These are phyloP conservation scores for Stachybotrys elegans DNA, from an alignment of 2,329 filamentous ascomycete species.

Conservation along the genomic window DNA sequence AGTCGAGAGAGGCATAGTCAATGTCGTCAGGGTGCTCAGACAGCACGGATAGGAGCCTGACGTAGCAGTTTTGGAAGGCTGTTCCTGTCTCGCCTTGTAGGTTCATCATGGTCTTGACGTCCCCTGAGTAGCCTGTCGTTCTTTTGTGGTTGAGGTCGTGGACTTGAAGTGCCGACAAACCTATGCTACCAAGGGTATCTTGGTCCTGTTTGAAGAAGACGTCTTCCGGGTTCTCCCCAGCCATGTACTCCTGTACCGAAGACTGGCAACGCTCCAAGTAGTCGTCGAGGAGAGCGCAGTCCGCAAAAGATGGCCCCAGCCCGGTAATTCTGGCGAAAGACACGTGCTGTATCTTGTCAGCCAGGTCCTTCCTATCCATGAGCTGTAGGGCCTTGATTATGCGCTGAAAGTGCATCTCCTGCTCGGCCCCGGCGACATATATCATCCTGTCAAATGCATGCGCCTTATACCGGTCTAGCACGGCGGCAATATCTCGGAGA, in stretches of 20 bases:
- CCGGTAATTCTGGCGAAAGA: conserved; percentile 42
- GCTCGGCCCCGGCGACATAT: conserved; percentile 68
- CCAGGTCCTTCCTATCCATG: conserved; percentile 26
- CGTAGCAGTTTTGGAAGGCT: not conserved
- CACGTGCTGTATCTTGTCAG: conserved; percentile 27
- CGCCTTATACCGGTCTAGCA: conserved; percentile 55
- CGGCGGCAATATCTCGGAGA: conserved; percentile 66
- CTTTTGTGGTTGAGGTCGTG: conserved; percentile 9
- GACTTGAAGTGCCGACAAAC: not conserved
- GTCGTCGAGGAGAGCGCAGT: conserved; percentile 7
- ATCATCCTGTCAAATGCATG: conserved; percentile 73
- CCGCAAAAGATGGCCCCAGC: not conserved
- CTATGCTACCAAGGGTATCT: too few relatives aligned
- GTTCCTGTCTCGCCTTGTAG: not conserved
- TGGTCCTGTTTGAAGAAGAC: conserved; percentile 18
- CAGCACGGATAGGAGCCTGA: not conserved
- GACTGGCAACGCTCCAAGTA: conserved; percentile 3
- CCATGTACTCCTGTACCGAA: conserved; percentile 10
- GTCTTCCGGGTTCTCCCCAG: conserved; percentile 7
- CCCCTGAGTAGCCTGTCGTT: too few relatives aligned
- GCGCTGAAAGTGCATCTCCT: conserved; percentile 68
- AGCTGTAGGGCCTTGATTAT: conserved; percentile 55
- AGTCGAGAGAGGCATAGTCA: conserved; percentile 7
- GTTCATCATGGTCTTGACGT: too few relatives aligned
- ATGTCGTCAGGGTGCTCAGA: not conserved